Evolutionary conservation across 129 eudicot genomes (phyloP).

Genomic region (Saussurea involucrata): DNA sequence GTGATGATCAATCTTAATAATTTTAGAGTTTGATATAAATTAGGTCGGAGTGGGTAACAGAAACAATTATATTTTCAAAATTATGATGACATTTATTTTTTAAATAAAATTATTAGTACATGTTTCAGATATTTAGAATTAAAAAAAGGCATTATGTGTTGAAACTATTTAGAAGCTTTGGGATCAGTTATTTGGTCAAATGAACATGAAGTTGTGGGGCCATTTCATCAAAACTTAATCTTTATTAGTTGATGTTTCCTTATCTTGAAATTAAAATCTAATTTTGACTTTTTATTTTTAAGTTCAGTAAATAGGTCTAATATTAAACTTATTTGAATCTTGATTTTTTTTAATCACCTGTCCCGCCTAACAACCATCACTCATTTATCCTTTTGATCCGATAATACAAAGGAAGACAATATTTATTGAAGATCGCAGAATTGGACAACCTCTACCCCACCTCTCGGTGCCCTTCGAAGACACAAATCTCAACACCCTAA

Average conservation of each 20-base stretch:
- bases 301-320: background rate
- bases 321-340: background rate
- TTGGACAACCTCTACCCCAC: too few species aligned
- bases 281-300: background rate
- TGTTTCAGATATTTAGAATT: background rate
- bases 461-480: too few species aligned
- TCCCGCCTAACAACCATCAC: too few species aligned
- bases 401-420: too few species aligned
- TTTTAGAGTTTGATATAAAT: background rate
- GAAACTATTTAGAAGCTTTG: background rate
- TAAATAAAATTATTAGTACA: too few species aligned
- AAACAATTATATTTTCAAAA: background rate
- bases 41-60: background rate
- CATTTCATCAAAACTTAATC: constrained; percentile 21
- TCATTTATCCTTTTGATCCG: too few species aligned
- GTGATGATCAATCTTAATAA: background rate
- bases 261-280: background rate
- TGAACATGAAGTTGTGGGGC: constrained; percentile 6
- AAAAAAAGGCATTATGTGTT: background rate
- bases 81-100: background rate
- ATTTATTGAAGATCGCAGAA: too few species aligned
- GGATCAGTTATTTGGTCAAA: background rate
- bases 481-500: too few species aligned
- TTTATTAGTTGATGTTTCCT: background rate
- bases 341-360: too few species aligned